A percentile compares a stretch with the other conserved stretches of the same genome.
phyloP scores from a whole-genome alignment of 179 eudicot species.

The Beta macrorhiza region DNA sequence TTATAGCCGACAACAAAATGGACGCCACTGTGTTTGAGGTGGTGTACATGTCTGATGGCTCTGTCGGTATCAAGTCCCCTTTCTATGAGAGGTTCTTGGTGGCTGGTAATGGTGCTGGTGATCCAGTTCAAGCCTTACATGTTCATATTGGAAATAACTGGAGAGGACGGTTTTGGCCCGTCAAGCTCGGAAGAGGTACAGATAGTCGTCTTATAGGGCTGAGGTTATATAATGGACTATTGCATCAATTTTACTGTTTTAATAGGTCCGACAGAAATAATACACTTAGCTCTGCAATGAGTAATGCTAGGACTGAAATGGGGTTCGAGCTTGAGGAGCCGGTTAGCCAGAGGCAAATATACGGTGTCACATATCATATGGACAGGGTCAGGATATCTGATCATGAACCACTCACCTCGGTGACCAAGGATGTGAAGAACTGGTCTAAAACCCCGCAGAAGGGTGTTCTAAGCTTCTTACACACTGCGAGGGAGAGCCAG shows the following conservation, averaged over 20 bases:
- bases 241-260: no score
- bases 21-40: no score
- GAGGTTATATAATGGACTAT: background rate
- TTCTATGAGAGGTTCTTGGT: no score
- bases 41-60: no score
- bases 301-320: background rate
- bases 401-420: background rate
- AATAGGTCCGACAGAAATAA: no score
- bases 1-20: no score
- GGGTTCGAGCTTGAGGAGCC: background rate
- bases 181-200: background rate
- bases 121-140: background rate
- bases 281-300: no score
- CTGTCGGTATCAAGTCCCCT: no score
- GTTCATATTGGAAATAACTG: background rate
- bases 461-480: background rate
- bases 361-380: background rate
- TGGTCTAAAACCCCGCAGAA: background rate
- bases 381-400: background rate
- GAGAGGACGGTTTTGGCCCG: background rate
- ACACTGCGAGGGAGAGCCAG: background rate
- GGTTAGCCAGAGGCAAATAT: background rate
- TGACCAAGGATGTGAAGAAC: background rate
- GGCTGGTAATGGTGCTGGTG: no score
- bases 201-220: background rate